Conservation (phyloP, 2,329 filamentous ascomycete species). For the Talaromyces funiculosus region DNA sequence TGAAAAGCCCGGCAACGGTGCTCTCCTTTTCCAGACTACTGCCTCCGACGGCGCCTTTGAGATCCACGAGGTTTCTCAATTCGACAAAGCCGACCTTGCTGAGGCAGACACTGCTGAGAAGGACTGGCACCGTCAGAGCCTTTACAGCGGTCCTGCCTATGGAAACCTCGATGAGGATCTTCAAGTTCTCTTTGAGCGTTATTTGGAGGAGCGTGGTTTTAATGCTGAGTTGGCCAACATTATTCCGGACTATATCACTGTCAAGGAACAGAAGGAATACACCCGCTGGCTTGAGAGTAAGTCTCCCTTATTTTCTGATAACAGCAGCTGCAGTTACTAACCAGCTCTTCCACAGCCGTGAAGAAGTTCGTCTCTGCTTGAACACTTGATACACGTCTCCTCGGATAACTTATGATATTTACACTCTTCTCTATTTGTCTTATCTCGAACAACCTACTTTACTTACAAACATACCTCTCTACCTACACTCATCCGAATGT, state of each 20-base stretch:
- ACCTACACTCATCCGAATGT: background rate
- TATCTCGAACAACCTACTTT: background rate
- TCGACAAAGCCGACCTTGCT: constrained; percentile 69
- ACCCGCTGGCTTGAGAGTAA: constrained; percentile 73
- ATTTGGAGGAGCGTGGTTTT: constrained; percentile 90
- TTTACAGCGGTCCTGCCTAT: constrained; percentile 90
- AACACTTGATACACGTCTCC: constrained; percentile 6
- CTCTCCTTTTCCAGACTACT: constrained; percentile 77
- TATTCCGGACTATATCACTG: constrained; percentile 91
- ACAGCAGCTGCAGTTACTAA: constrained; percentile 18
- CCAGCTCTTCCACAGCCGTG: constrained; percentile 50
- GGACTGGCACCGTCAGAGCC: constrained; percentile 66
- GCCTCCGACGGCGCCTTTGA: constrained; percentile 81
- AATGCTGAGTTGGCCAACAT: constrained; percentile 82
- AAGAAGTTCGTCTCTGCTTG: constrained; percentile 77
- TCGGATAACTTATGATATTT: background rate
- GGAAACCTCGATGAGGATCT: constrained; percentile 93
- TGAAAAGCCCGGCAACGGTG: constrained; percentile 80
- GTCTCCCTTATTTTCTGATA: constrained; percentile 16
- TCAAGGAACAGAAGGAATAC: constrained; percentile 99
- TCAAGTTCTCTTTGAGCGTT: constrained; percentile 84
- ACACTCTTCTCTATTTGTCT: background rate
- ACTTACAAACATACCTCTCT: background rate
- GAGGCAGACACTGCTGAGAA: constrained; percentile 69
- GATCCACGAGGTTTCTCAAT: constrained; percentile 88